Conservation (phyloP, 106 monocot genomes). For the Cymbidium sinense region DNA sequence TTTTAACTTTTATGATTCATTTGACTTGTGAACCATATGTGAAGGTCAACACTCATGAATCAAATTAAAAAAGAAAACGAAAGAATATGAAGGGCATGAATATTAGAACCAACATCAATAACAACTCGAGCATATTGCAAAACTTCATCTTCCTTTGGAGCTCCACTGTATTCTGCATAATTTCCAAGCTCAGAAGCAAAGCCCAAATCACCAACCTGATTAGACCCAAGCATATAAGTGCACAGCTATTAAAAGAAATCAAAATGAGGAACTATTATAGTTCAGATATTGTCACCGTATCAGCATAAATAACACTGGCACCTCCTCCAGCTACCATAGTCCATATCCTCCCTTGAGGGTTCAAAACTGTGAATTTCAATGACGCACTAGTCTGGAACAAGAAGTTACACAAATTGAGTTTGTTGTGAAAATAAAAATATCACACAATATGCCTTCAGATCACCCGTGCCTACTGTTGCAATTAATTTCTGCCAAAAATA, state of each 20-base stretch:
- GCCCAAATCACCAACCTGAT: slow-evolving; percentile 84
- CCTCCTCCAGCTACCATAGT: slow-evolving; percentile 87
- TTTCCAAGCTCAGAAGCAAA: slow-evolving; percentile 86
- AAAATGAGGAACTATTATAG: neutral
- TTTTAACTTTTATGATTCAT: too few relatives aligned
- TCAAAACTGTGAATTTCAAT: slow-evolving; percentile 61
- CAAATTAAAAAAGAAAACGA: neutral
- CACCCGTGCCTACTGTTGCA: too few relatives aligned
- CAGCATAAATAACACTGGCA: slow-evolving; percentile 82
- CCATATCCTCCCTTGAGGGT: slow-evolving; percentile 70
- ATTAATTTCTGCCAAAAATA: too few relatives aligned
- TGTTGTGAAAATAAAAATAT: neutral
- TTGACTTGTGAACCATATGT: too few relatives aligned
- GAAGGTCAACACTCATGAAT: neutral
- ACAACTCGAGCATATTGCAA: slow-evolving; percentile 83
- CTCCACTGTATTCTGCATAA: slow-evolving; percentile 92
- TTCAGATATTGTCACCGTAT: slow-evolving; percentile 34
- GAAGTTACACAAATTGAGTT: neutral
- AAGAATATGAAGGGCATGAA: neutral
- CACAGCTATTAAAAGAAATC: neutral
- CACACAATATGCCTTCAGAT: neutral
- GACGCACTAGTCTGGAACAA: slow-evolving; percentile 60
- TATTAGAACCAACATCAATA: slow-evolving; percentile 47
- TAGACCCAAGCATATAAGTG: neutral
- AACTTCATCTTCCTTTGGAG: slow-evolving; percentile 88